Base-by-base conservation (phyloP, 2,329 filamentous ascomycete genomes). In the Phyllosticta ampelicida region DNA sequence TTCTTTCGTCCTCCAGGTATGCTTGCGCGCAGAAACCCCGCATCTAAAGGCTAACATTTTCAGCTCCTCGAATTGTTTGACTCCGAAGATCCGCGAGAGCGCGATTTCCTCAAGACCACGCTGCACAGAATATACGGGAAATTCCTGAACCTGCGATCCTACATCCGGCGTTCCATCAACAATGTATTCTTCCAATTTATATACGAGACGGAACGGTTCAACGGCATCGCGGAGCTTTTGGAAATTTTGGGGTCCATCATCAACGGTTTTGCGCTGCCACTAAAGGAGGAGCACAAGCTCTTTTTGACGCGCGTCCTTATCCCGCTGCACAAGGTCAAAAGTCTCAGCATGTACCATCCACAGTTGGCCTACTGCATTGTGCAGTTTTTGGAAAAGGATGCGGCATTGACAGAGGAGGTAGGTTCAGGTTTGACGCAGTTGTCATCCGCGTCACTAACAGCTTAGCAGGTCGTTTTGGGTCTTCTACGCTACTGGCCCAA, bases 181-280 rank as follows among this genome's bases (percentile, higher is more conserved):
- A 97, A 99, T 69, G 94, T 99, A 66, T 99, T 99, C 77, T 99
- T 99, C 81, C 94, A 99, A 71, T 99, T 99, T 73, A 91, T 90
- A 61, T 99, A 99, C 72, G 94, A 99, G 75, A 99, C 94, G 3
- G 94, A 99, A 74, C 84, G 94, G 60, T 97, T 99, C 78, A 99
- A 99, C 67, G 94, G 94, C 56, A 96, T 99, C 68, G 94, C 94
- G 2, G 94, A 99, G 73, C 79, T 99, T 28, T 80, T 99, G 36
- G 94, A 99, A 72, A 99, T 99, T 64, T 78, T 99, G 55, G 94
- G 94, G 28, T 97, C 94, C 63, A 99, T 99, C 69, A 99, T 99
- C 79, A 99, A 99, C 71, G 94, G 94, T 51, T 99, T 99, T 70
- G 94, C 94, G 20, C 77, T 99, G 59, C 94, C 94, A 11, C 79